Percentiles rank a stretch among this genome's conserved stretches.
phyloP scores from a whole-genome alignment of 176 grass and related monocot species.

The Poa annua region DNA sequence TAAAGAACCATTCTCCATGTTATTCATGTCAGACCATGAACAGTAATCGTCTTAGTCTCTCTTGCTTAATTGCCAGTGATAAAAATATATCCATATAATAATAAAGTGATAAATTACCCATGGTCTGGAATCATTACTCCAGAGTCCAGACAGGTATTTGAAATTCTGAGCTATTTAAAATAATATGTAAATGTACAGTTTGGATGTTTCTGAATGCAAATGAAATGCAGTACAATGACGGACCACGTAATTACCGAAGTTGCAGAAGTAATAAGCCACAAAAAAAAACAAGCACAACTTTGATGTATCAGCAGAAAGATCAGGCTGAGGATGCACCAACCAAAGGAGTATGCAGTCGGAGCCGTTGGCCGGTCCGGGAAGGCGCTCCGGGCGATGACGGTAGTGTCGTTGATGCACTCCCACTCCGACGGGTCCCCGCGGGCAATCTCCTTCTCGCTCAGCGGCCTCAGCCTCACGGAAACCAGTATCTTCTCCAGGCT shows the following conservation, averaged over 20 bases:
- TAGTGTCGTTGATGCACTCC: conserved; percentile 91
- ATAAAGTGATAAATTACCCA: not conserved
- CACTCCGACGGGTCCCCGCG: conserved; percentile 68
- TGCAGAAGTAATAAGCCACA: not conserved
- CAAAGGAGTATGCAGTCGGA: conserved; percentile 84
- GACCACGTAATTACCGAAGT: not conserved
- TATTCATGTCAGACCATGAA: not conserved
- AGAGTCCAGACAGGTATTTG: not conserved
- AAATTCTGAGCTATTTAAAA: conserved; percentile 1
- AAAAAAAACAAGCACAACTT: not conserved
- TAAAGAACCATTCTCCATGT: not conserved
- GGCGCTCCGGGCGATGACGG: conserved; percentile 79
- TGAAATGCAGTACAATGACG: conserved; percentile 7
- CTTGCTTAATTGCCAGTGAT: not conserved
- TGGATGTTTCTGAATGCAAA: not conserved
- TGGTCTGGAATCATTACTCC: not conserved
- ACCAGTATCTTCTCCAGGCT: conserved; percentile 92
- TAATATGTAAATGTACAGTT: not conserved
- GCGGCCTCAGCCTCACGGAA: conserved; percentile 86
- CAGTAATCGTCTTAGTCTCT: not conserved
- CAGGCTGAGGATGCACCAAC: conserved; percentile 46
- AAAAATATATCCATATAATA: not conserved
- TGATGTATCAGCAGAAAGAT: conserved; percentile 16
- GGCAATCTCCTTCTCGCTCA: conserved; percentile 71
- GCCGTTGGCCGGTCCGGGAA: conserved; percentile 72